These are phyloP conservation scores for Panaeolus papilionaceus DNA, from an alignment of 768 basidiomycete genomes.

Conservation along the genomic window DNA sequence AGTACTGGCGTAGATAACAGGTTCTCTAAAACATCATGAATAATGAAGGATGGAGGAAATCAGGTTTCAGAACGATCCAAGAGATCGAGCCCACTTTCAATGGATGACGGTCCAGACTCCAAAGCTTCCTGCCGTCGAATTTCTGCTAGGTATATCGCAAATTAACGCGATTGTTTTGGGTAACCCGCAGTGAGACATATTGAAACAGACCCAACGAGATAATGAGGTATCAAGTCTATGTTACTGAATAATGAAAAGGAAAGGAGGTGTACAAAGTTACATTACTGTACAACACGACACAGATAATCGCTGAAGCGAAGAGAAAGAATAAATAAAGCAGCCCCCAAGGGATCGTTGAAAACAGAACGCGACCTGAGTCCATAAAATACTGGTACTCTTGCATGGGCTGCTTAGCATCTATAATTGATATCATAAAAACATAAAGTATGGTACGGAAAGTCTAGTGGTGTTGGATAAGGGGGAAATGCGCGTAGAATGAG, in stretches of 20 bases:
- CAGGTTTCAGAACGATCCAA: not conserved
- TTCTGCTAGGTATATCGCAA: not conserved
- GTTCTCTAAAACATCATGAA: too few relatives aligned
- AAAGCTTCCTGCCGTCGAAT: not conserved
- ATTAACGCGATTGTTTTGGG: not conserved
- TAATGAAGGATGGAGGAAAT: not conserved
- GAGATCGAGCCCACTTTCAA: not conserved
- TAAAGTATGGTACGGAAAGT: conserved; percentile 8
- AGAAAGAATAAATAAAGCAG: not conserved
- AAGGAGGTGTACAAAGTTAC: not conserved
- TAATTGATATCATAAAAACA: conserved; percentile 11
- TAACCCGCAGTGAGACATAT: not conserved
- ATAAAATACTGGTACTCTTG: not conserved
- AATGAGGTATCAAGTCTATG: not conserved
- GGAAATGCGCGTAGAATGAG: not conserved
- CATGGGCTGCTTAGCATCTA: conserved; percentile 4
- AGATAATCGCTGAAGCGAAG: not conserved
- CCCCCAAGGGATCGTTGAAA: not conserved
- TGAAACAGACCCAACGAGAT: not conserved
- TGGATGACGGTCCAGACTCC: not conserved
- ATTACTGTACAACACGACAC: conserved; percentile 3
- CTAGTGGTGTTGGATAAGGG: not conserved
- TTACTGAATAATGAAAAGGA: not conserved
- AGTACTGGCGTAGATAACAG: too few relatives aligned
- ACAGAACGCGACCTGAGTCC: not conserved